Percentiles rank a stretch among this genome's conserved stretches.
Evolutionary conservation across 805 yeast genomes (phyloP).

Genomic region (Monosporozyma aquatica): DNA sequence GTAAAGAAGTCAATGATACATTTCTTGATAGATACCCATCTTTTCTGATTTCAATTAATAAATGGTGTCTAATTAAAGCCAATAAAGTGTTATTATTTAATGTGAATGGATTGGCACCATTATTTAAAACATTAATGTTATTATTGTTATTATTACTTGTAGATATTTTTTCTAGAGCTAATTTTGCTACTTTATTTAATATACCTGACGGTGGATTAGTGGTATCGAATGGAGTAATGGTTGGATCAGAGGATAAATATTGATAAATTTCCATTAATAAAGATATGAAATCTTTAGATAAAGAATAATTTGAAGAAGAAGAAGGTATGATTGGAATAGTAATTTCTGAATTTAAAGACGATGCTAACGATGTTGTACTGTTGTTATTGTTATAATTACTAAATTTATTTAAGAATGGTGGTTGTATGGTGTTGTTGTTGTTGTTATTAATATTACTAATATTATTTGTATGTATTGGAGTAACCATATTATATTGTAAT

Average conservation of each 20-base stretch:
- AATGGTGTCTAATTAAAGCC: conserved; percentile 32
- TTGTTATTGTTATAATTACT: background rate
- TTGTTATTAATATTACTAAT: background rate
- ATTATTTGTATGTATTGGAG: background rate
- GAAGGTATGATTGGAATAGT: background rate
- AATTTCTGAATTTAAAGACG: conserved; percentile 4
- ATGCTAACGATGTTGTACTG: conserved; percentile 6
- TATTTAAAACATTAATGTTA: conserved; percentile 24
- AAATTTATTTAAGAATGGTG: background rate
- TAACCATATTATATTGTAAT: background rate
- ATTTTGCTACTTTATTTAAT: conserved; percentile 49
- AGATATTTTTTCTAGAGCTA: conserved; percentile 39
- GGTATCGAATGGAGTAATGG: conserved; percentile 58
- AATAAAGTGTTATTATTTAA: conserved; percentile 30
- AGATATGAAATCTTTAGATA: conserved; percentile 33
- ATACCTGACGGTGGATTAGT: conserved; percentile 61
- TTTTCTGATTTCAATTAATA: conserved; percentile 27
- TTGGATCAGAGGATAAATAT: conserved; percentile 44
- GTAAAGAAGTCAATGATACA: conserved; percentile 20
- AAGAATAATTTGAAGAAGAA: conserved; percentile 15
- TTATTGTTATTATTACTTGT: no score
- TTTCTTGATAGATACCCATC: conserved; percentile 25
- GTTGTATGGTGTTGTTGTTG: background rate
- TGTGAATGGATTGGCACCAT: background rate
- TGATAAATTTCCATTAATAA: conserved; percentile 41